Base-by-base conservation (phyloP, 2,329 filamentous ascomycete genomes). In the Esteya vermicola region DNA sequence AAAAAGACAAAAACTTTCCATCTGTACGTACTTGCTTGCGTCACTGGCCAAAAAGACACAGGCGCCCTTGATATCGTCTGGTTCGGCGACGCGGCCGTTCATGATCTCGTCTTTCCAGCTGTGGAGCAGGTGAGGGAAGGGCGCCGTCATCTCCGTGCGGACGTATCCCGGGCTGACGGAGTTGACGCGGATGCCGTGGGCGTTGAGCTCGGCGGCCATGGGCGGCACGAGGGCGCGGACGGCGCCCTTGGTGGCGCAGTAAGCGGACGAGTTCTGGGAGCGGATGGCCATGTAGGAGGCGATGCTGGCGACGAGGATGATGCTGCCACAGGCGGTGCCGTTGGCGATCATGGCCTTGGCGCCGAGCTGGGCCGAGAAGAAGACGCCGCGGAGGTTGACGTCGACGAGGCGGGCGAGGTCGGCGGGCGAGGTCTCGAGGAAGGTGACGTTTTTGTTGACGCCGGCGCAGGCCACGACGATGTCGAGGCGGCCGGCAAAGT, bases 91-190 rank as follows among this genome's bases (percentile, higher is more conserved):
- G 18, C 73, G 63, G 2, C 68, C 75, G 48, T 85, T 64, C 80
- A 85, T 85, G 53, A 84, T 85, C 59, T 83, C 75, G 41, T 65
- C 71, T 39, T 78, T 72, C 81, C 81, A 86, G 40, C 72, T 68
- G 38, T 61, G 55, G 40, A 54, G 56, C 28, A 67, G 57, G 27
- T 78, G 75, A 0, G 81, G 81, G 18, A 73, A 78, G 48, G 81
- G 68, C 45, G 75, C 65, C 0, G 84, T 80, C 82, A 86, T 86
- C 2, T 75, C 72, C 3, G 76, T 81, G 6, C 77, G 59, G 43
- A 81, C 79, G 47, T 81, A 77, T 0, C 79, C 78, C 0, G 79
- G 78, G 33, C 72, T 78, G 68, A 47, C 35, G 22, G 74, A 80
- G 56, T 83, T 83, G 40, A 83, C 72, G 0, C 78, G 63, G 45